These are phyloP conservation scores for Acrocalymma vagum DNA, from an alignment of 2,329 filamentous ascomycete genomes.

Conservation along the genomic window DNA sequence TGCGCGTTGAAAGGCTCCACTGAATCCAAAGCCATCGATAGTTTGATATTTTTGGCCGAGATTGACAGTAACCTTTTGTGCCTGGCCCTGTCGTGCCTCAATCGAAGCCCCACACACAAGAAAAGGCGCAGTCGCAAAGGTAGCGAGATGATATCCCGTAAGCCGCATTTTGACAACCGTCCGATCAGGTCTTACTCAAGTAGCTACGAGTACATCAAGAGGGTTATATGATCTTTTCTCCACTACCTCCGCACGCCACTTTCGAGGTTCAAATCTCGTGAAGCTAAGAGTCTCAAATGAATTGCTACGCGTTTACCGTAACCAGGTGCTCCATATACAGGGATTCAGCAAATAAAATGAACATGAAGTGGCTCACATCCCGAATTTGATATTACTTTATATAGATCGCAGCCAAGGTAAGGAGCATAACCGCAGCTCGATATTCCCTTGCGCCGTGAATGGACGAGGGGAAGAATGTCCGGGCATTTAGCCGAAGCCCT, in stretches of 20 bases:
- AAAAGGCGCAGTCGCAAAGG: constrained; percentile 18
- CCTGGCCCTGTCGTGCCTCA: constrained; percentile 23
- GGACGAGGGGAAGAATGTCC: no score
- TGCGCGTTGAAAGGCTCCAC: constrained; percentile 56
- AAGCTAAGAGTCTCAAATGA: constrained; percentile 3
- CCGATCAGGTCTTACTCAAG: not conserved
- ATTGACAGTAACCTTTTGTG: constrained; percentile 51
- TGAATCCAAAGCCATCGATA: constrained; percentile 58
- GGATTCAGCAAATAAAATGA: no score
- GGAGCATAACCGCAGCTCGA: no score
- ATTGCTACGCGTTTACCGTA: constrained; percentile 4
- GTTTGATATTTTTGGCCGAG: constrained; percentile 54
- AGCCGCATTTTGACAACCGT: constrained; percentile 17
- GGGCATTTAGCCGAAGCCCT: no score
- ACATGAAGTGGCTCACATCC: no score
- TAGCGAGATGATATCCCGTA: constrained; percentile 11
- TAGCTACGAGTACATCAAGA: not conserved
- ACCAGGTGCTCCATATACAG: constrained; percentile 1
- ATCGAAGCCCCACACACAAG: constrained; percentile 19
- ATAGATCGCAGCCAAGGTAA: no score
- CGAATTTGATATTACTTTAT: no score
- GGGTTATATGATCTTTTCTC: not conserved
- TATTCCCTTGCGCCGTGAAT: no score
- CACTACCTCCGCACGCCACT: constrained; percentile 10
- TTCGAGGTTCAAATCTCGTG: constrained; percentile 1